Base-by-base conservation (phyloP, 2,329 filamentous ascomycete genomes). In the Allantophomopsis cytisporea region DNA sequence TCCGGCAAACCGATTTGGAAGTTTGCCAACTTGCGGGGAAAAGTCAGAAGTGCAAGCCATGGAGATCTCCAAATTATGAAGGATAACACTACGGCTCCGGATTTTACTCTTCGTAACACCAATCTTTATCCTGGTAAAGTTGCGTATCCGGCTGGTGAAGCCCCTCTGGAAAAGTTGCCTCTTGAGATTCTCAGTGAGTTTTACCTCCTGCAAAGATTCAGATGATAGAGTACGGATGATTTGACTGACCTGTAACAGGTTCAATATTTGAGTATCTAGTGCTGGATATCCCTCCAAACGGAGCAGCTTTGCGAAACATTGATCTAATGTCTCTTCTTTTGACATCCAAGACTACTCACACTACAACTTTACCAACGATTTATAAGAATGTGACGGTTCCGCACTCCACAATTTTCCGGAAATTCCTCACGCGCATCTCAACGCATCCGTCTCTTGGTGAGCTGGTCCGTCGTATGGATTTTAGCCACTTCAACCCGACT, bases 401-500 rank as follows among this genome's bases (percentile, higher is more conserved):
- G 5, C 83, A 88, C 64, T 89, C 84, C 18, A 68, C 77, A 43
- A 85, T 87, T 55, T 91, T 88, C 62, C 78, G 78, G 54, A 89
- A 89, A 60, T 85, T 87, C 49, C 70, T 87, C 37, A 66, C 68
- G 42, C 83, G 84, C 52, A 66, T 89, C 47, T 64, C 66, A 35
- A 63, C 71, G 42, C 77, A 87, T 54, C 73, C 76, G 2, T 66
- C 76, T 7, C 66, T 88, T 39, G 84, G 83, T 35, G 80, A 76
- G 32, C 76, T 88, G 50, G 82, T 89, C 35, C 76, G 81, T 42
- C 79, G 84, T 38, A 64, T 89, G 35, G 84, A 91, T 61, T 88
- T 91, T 52, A 87, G 82, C 45, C 83, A 88, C 64, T 88, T 88
- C 61, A 88, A 85, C 56, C 83, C 83, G 16, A 76, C 81, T 40